Evolutionary conservation across 345 rosid species (phyloP).

Genomic region (Populus nigra): DNA sequence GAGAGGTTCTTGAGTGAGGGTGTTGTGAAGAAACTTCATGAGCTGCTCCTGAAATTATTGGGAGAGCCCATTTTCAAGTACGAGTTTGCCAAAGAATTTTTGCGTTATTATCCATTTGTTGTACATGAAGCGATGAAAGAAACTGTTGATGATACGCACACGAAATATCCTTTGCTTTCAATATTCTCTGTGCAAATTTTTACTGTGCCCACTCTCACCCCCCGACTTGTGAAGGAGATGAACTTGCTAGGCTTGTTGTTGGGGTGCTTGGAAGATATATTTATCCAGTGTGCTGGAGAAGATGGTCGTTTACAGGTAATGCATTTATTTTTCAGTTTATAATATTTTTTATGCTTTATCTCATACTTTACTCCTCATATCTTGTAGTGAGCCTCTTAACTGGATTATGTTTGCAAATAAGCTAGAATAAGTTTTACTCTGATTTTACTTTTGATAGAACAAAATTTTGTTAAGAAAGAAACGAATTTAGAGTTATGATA

Average conservation of each 20-base stretch:
- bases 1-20: conserved; percentile 59
- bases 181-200: conserved; percentile 90
- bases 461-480: too few species aligned
- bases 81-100: conserved; percentile 80
- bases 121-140: conserved; percentile 59
- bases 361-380: too few species aligned
- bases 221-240: conserved; percentile 87
- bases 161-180: conserved; percentile 55
- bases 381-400: too few species aligned
- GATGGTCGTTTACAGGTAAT: conserved; percentile 76
- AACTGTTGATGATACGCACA: conserved; percentile 37
- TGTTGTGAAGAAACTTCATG: conserved; percentile 61
- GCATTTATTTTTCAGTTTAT: not conserved
- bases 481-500: too few species aligned
- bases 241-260: conserved; percentile 60
- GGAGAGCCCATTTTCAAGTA: conserved; percentile 86
- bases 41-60: conserved; percentile 74
- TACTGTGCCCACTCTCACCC: conserved; percentile 86
- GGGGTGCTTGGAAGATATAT: conserved; percentile 71
- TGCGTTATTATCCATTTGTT: conserved; percentile 67
- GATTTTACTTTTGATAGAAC: too few species aligned
- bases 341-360: not conserved
- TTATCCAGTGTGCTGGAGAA: conserved; percentile 62
- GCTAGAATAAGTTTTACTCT: too few species aligned
- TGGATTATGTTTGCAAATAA: too few species aligned